Evolutionary conservation across 352 stramenopile species (phyloP), one percentile per base, ranked within the genome.

Genomic region (Phytophthora ohioensis): DNA sequence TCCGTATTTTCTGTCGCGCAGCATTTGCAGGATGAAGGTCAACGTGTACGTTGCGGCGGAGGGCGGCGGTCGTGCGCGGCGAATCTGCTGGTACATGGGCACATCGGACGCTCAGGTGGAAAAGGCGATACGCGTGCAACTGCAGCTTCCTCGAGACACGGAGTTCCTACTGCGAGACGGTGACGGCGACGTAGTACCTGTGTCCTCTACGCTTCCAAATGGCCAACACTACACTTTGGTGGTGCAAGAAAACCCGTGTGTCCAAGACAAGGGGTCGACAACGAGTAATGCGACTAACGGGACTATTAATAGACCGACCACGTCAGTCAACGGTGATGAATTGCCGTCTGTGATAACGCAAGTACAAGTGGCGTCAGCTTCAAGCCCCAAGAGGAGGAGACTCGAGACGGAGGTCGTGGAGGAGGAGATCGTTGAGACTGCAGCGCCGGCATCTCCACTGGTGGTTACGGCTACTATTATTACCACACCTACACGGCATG

Each of bases 11-110:
- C 27, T 53, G 27, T 53, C 21, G 35, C 21, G 21, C 21, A 27
- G 21, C 12, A 7, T 53, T 32, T 32, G 13, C 8, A 56, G 8
- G 17, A 77, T 80, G 72, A 80, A 80, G 55, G 53, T 76, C 3
- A 69, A 64, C 39, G 68, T 80, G 34, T 74, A 67, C 46, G 54
- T 80, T 52, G 63, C 65, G 5, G 36, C 11, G 11, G 32, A 51
- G 32, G 36, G 21, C 13, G 55, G 53, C 39, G 61, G 10, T 32
- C 15, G 48, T 32, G 49, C 61, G 42, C 66, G 72, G 17, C 81
- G 81, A 52, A 70, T 90, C 38, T 83, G 70, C 73, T 90, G 81
- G 81, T 90, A 86, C 49, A 59, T 67, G 47, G 78, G 79, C 55
- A 90, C 81, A 17, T 86, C 77, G n/a, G 81, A 90, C 62, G 52